phyloP scores from a whole-genome alignment of 306 rosid species.

The Rosa multiflora region DNA sequence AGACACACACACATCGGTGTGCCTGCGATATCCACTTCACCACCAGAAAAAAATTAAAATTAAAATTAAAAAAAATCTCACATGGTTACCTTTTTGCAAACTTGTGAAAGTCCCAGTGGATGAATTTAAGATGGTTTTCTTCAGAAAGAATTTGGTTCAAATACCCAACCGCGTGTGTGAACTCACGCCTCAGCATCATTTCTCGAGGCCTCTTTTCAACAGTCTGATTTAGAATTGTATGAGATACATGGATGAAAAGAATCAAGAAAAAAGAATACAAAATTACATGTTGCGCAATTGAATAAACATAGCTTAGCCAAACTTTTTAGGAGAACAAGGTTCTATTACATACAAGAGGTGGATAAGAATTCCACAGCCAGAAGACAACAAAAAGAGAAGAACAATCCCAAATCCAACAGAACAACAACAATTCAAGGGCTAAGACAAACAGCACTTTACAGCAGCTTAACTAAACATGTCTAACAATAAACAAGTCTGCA shows the following conservation, averaged over 20 bases:
- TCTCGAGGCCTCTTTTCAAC: slow-evolving; percentile 97
- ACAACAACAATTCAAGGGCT: not conserved
- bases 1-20: not conserved
- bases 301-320: not conserved
- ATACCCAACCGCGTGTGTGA: slow-evolving; percentile 86
- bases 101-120: slow-evolving; percentile 98
- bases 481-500: not conserved
- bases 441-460: not conserved
- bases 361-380: not conserved
- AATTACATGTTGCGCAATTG: not conserved
- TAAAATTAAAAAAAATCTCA: not conserved
- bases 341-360: not conserved
- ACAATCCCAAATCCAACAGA: not conserved
- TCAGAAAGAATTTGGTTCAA: slow-evolving; percentile 70
- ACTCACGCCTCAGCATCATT: slow-evolving; percentile 99
- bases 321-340: not conserved
- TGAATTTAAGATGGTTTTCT: slow-evolving; percentile 81
- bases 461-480: not conserved
- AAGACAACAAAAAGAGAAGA: not conserved
- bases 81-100: slow-evolving; percentile 77
- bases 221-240: slow-evolving; percentile 53
- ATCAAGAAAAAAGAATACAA: slow-evolving; percentile 16
- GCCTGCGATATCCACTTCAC: not conserved
- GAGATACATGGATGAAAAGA: slow-evolving; percentile 15
- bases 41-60: not conserved